Base-by-base conservation (phyloP, 495 filamentous ascomycete genomes). In the Massariosphaeria phaeospora region DNA sequence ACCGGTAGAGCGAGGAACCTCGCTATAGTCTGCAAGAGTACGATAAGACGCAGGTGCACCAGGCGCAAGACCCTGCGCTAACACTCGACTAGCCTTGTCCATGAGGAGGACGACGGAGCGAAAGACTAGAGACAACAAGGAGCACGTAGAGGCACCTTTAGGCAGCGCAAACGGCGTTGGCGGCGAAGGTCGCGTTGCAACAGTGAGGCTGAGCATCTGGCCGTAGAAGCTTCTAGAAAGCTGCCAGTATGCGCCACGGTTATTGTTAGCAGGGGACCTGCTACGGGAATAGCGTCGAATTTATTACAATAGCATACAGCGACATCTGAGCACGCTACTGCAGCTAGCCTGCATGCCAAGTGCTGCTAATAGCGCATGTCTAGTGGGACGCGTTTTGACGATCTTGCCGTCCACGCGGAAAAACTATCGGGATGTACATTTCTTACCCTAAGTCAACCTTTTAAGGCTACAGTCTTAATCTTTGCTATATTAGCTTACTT, bases 241-340 rank as follows among this genome's bases (percentile, higher is more conserved):
- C n/a, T n/a, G n/a, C n/a, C n/a, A 15, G 17, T 18, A 10, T 45
- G 41, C 41, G 15, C 17, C 41, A 45, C 23, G 26, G 41, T 21
- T 45, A 45, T 45, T 45, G 10, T 21, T 7, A 45, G 41, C 10
- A 26, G 41, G 7, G n/a, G n/a, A 8, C n/a, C 41, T 25, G 7
- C 7, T 5, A 21, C 26, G 7, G 20, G 41, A 9, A 45, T 23
- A 45, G 41, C 41, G 41, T 26, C 17, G 17, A 45, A 23, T 45
- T 21, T 26, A 17, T 21, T 45, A 45, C 41, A n/a, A 17, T 9
- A 8, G 23, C 41, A 8, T 7, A 45, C 20, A 45, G 7, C 6
- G 25, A 45, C 41, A 45, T 45, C 41, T 45, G 41, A 24, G 41
- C 41, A 45, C 41, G 41, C 41, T 41, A 41, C 38, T 41, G 38